phyloP scores from a whole-genome alignment of 805 yeast species.

The Diddensiella transvaalensis region DNA sequence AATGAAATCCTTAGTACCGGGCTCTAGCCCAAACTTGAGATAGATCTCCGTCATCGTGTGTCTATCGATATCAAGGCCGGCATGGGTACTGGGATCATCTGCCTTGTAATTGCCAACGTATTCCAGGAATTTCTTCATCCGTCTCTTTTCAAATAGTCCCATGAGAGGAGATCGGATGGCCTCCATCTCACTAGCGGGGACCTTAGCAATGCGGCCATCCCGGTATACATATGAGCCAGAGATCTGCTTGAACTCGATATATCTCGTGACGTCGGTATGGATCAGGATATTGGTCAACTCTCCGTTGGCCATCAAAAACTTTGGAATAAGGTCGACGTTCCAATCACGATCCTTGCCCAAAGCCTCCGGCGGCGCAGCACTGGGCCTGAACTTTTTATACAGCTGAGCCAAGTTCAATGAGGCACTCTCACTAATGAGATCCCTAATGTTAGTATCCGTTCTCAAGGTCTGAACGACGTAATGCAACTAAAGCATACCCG shows the following conservation, averaged over 20 bases:
- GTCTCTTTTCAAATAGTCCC: conserved; percentile 94
- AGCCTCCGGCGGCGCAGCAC: conserved; percentile 57
- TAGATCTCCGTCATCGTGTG: conserved; percentile 91
- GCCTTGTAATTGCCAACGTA: conserved; percentile 81
- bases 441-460: no score
- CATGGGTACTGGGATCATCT: conserved; percentile 74
- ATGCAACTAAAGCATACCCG: conserved; percentile 46
- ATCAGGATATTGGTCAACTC: conserved; percentile 92
- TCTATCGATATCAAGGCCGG: conserved; percentile 74
- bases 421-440: conserved; percentile 37
- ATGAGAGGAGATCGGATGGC: conserved; percentile 87
- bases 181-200: conserved; percentile 87
- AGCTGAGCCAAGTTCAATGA: conserved; percentile 42
- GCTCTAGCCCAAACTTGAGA: conserved; percentile 82
- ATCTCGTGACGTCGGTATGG: conserved; percentile 93
- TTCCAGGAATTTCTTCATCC: conserved; percentile 89
- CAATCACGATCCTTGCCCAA: conserved; percentile 94
- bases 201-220: conserved; percentile 87
- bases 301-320: conserved; percentile 95
- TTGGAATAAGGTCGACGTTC: conserved; percentile 96
- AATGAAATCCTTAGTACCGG: conserved; percentile 90
- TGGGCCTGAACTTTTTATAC: conserved; percentile 83
- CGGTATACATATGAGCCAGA: conserved; percentile 94
- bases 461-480: no score
- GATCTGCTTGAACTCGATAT: conserved; percentile 93